A percentile compares a stretch with the other conserved stretches of the same genome.
Evolutionary conservation across 2,329 filamentous ascomycete species (phyloP).

Genomic region (Claviceps fusiformis): DNA sequence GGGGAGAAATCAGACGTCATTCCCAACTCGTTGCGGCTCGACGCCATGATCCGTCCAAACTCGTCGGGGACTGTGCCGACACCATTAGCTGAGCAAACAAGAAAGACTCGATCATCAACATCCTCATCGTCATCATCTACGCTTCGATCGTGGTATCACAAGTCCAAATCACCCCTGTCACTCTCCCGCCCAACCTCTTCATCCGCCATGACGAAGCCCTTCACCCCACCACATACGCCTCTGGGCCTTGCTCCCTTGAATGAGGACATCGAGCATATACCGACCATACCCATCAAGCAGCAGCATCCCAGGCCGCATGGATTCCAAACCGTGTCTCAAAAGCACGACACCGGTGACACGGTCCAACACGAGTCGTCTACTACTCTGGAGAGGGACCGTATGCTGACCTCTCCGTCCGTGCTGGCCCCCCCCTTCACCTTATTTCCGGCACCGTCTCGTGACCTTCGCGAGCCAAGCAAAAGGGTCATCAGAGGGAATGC

Average conservation of each 20-base stretch:
- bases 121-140: conserved; percentile 27
- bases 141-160: conserved; percentile 44
- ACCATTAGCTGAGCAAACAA: conserved; percentile 31
- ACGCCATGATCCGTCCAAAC: conserved; percentile 3
- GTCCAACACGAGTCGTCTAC: not conserved
- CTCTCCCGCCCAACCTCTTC: conserved; percentile 46
- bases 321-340: conserved; percentile 15
- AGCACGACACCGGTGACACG: not conserved
- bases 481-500: conserved; percentile 24
- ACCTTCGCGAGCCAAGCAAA: conserved; percentile 18
- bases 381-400: conserved; percentile 23
- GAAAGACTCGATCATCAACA: conserved; percentile 31
- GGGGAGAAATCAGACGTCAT: conserved; percentile 35
- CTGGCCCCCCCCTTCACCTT: conserved; percentile 21
- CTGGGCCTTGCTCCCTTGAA: conserved; percentile 31
- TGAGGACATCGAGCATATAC: conserved; percentile 8
- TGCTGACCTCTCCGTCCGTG: conserved; percentile 29
- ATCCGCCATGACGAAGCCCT: conserved; percentile 43
- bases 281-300: conserved; percentile 18
- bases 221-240: conserved; percentile 32
- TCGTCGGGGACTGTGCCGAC: conserved; percentile 11
- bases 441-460: conserved; percentile 12
- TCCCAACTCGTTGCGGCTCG: conserved; percentile 11
- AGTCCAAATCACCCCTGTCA: conserved; percentile 39
- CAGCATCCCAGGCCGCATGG: conserved; percentile 38